Evolutionary conservation across 2,329 filamentous ascomycete species (phyloP).

Genomic region (Epichloe baconii): DNA sequence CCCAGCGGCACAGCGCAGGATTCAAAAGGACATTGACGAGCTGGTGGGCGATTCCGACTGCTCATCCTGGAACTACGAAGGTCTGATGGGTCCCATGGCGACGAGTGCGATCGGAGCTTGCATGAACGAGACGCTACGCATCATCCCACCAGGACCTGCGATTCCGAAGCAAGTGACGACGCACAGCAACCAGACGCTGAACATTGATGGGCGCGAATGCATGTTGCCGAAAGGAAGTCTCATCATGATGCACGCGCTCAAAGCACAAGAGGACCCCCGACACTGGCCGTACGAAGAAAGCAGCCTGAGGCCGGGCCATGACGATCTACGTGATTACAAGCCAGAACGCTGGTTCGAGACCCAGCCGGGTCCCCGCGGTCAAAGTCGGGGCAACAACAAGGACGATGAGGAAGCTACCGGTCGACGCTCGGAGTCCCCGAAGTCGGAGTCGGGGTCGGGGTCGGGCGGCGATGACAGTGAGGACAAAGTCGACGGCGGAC

Average conservation of each 20-base stretch:
- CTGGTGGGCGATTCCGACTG: constrained; percentile 47
- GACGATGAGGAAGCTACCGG: too few relatives aligned
- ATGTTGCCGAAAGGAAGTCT: constrained; percentile 42
- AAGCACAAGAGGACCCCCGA: constrained; percentile 56
- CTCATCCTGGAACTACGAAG: constrained; percentile 57
- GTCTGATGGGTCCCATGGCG: constrained; percentile 50
- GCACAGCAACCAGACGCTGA: constrained; percentile 40
- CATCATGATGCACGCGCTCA: constrained; percentile 43
- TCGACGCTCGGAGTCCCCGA: constrained; percentile 6
- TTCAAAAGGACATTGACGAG: constrained; percentile 57
- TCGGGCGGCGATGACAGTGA: constrained; percentile 16
- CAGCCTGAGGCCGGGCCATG: constrained; percentile 25
- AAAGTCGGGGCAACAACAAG: constrained; percentile 6
- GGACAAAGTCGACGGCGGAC: constrained; percentile 39
- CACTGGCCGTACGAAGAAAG: constrained; percentile 51
- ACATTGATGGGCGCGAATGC: constrained; percentile 42
- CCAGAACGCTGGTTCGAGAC: constrained; percentile 58
- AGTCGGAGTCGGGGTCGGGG: constrained; percentile 14
- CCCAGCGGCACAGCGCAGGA: constrained; percentile 45
- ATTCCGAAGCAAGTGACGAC: constrained; percentile 54
- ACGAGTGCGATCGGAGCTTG: constrained; percentile 59
- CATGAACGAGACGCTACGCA: constrained; percentile 64
- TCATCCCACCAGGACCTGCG: constrained; percentile 56
- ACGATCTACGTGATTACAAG: constrained; percentile 54
- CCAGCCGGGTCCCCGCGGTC: constrained; percentile 8